A percentile compares a stretch with the other conserved stretches of the same genome.
Evolutionary conservation across 345 rosid species (phyloP).

Genomic region (Dipteronia sinensis): DNA sequence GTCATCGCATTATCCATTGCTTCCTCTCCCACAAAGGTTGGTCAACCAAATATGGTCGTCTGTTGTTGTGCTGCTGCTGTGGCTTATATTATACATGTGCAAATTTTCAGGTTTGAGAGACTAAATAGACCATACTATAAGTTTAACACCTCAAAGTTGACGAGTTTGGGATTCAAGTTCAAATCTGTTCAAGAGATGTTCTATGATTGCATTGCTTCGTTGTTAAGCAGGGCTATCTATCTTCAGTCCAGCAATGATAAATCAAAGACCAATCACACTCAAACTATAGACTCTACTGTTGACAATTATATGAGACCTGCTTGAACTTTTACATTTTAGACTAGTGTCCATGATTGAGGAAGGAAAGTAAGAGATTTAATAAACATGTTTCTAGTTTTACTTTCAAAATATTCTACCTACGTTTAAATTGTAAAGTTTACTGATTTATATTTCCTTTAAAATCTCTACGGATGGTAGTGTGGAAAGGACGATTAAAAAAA

Average conservation of each 20-base stretch:
- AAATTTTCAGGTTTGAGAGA: constrained; percentile 56
- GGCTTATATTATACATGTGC: not conserved
- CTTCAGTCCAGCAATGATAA: constrained; percentile 10
- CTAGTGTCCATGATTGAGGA: not conserved
- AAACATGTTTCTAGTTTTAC: not conserved
- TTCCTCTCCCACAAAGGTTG: constrained; percentile 63
- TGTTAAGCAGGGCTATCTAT: constrained; percentile 54
- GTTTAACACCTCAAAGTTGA: constrained; percentile 62
- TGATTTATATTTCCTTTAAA: not conserved
- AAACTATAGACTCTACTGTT: not conserved
- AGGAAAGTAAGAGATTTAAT: not conserved
- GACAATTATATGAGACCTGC: not conserved
- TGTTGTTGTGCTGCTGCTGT: not conserved
- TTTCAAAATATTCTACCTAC: not conserved
- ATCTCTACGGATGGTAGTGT: not conserved
- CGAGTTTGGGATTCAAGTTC: constrained; percentile 66
- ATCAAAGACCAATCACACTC: not conserved
- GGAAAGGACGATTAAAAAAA: not conserved
- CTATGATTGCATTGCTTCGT: constrained; percentile 67
- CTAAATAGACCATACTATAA: constrained; percentile 57
- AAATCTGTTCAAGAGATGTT: constrained; percentile 68
- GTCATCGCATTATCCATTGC: constrained; percentile 62
- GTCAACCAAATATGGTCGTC: not conserved
- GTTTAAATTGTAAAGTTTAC: not conserved
- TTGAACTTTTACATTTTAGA: not conserved